Percentiles rank a stretch among this genome's conserved stretches.
Conservation (phyloP, 2,329 filamentous ascomycete species). For the Diaporthe ampelina region DNA sequence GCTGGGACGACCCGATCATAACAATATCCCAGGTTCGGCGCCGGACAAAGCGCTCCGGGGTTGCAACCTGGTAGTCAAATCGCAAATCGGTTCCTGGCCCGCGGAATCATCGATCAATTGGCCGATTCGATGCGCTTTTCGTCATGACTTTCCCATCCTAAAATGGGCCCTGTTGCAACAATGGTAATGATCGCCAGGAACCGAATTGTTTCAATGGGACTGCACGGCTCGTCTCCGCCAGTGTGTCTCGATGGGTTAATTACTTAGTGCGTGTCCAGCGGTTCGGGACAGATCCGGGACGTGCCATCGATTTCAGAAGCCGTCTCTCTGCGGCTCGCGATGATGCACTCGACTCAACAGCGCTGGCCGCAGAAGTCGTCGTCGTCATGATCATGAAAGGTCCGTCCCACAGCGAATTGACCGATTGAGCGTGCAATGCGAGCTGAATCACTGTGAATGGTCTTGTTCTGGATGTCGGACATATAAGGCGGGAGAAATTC, state of each 20-base stretch:
- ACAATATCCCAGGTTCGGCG: background rate
- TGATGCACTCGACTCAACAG: slow-evolving; percentile 9
- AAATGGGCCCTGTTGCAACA: background rate
- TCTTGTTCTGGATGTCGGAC: background rate
- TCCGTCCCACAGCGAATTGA: background rate
- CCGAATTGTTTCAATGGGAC: background rate
- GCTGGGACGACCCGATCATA: slow-evolving; percentile 2
- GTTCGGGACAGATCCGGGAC: slow-evolving; percentile 4
- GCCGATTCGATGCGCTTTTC: slow-evolving; percentile 3
- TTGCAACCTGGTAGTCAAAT: background rate
- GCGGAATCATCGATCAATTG: slow-evolving; percentile 19
- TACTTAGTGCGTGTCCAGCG: background rate
- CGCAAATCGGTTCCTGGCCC: background rate
- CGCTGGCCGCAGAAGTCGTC: slow-evolving; percentile 27
- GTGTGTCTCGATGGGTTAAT: background rate
- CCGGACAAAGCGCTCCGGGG: slow-evolving; percentile 12
- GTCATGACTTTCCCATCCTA: slow-evolving; percentile 28
- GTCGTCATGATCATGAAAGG: slow-evolving; percentile 28
- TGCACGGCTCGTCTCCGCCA: background rate
- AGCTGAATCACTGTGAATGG: background rate
- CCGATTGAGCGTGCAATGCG: background rate
- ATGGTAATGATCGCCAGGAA: slow-evolving; percentile 29
- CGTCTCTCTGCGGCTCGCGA: background rate
- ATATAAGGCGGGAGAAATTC: slow-evolving; percentile 36
- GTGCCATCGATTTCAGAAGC: background rate